phyloP scores from a whole-genome alignment of 2,329 filamentous ascomycete genomes.

The Xylaria sp. region DNA sequence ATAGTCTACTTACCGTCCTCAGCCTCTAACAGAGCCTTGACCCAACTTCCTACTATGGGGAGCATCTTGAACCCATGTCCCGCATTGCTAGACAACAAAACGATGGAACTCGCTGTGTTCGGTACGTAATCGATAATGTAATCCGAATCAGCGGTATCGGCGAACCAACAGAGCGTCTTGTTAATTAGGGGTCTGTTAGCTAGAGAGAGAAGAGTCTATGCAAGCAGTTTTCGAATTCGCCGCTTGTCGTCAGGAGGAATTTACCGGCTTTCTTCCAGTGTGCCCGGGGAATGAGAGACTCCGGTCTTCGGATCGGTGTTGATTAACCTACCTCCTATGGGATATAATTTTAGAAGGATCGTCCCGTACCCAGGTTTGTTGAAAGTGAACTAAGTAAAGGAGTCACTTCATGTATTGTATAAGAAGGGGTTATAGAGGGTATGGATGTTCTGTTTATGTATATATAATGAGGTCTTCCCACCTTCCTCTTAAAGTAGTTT shows the following conservation, averaged over 20 bases:
- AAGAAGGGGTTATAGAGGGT: too few species aligned
- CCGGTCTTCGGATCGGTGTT: constrained; percentile 54
- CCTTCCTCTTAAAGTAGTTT: too few species aligned
- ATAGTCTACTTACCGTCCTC: constrained; percentile 47
- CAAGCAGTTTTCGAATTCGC: constrained; percentile 52
- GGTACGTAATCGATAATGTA: constrained; percentile 70
- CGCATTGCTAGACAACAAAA: constrained; percentile 64
- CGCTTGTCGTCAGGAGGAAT: constrained; percentile 64
- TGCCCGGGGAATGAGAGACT: constrained; percentile 54
- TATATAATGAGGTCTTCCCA: too few species aligned
- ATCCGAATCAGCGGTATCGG: constrained; percentile 68
- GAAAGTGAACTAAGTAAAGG: too few species aligned
- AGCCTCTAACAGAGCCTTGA: constrained; percentile 59
- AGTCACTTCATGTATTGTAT: too few species aligned
- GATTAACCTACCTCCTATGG: constrained; percentile 66
- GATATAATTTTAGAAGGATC: constrained; percentile 68
- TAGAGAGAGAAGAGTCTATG: constrained; percentile 40
- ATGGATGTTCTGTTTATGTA: too few species aligned
- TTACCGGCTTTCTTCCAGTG: constrained; percentile 54
- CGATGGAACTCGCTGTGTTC: constrained; percentile 57
- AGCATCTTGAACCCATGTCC: constrained; percentile 73
- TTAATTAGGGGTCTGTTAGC: constrained; percentile 61
- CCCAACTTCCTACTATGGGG: constrained; percentile 65
- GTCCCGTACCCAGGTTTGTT: constrained; percentile 67
- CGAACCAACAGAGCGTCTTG: constrained; percentile 70